Evolutionary conservation across 2,329 filamentous ascomycete species (phyloP).

Genomic region (Daldinia eschscholtzii): DNA sequence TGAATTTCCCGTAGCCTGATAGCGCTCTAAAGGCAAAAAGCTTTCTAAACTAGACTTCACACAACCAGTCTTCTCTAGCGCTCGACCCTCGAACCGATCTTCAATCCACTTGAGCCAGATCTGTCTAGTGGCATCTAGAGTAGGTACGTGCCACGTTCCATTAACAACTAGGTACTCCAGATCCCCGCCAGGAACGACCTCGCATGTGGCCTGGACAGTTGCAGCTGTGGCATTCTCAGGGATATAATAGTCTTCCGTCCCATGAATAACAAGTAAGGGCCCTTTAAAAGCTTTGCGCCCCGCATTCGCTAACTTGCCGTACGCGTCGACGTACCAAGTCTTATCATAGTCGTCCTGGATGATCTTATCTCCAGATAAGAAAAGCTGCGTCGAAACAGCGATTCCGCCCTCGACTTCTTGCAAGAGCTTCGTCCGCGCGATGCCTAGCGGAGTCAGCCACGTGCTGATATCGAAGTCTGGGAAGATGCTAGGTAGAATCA

Average conservation of each 20-base stretch:
- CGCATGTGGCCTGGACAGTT: slow-evolving; percentile 36
- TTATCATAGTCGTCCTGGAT: slow-evolving; percentile 41
- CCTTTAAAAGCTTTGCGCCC: slow-evolving; percentile 53
- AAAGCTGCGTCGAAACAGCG: slow-evolving; percentile 36
- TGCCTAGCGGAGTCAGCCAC: slow-evolving; percentile 49
- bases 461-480: slow-evolving; percentile 46
- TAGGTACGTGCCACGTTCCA: slow-evolving; percentile 42
- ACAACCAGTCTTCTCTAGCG: slow-evolving; percentile 32
- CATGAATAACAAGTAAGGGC: slow-evolving; percentile 56
- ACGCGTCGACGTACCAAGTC: slow-evolving; percentile 43
- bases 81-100: slow-evolving; percentile 39
- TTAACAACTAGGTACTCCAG: slow-evolving; percentile 45
- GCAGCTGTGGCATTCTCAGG: slow-evolving; percentile 32
- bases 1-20: slow-evolving; percentile 36
- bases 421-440: slow-evolving; percentile 42
- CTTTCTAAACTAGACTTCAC: slow-evolving; percentile 32
- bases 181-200: not conserved
- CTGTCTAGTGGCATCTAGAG: slow-evolving; percentile 41
- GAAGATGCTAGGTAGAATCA: slow-evolving; percentile 45
- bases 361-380: slow-evolving; percentile 25
- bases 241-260: slow-evolving; percentile 46
- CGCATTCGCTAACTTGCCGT: slow-evolving; percentile 45
- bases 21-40: slow-evolving; percentile 36
- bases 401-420: slow-evolving; percentile 42
- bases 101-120: slow-evolving; percentile 46